Evolutionary conservation across 75 land plant species (phyloP).

Genomic region (Cunninghamia lanceolata): DNA sequence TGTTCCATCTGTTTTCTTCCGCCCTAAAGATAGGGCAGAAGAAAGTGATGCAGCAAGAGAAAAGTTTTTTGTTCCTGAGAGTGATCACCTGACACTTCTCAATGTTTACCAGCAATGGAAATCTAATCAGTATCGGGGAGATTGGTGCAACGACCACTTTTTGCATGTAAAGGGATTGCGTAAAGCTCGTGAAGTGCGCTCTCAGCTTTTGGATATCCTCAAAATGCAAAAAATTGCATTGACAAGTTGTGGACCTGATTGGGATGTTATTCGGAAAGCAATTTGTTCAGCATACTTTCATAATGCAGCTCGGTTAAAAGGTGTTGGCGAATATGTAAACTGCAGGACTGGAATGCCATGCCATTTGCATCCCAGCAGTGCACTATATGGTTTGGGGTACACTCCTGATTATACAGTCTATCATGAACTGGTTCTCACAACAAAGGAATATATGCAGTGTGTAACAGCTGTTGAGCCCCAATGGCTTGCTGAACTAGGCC

Average conservation of each 20-base stretch:
- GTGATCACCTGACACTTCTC: constrained; percentile 90
- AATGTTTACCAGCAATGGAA: constrained; percentile 96
- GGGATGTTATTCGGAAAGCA: constrained; percentile 88
- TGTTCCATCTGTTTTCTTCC: constrained; percentile 96
- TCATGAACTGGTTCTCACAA: constrained; percentile 86
- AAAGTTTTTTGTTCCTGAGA: constrained; percentile 97
- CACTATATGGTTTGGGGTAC: constrained; percentile 91
- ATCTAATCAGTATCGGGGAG: constrained; percentile 76
- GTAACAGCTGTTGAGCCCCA: constrained; percentile 96
- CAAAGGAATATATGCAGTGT: constrained; percentile 99
- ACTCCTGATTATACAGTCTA: constrained; percentile 96
- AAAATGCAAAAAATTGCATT: constrained; percentile 79
- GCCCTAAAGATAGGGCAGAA: constrained; percentile 93
- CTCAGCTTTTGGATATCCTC: constrained; percentile 89
- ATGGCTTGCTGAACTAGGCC: constrained; percentile 97
- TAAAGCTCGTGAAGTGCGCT: constrained; percentile 94
- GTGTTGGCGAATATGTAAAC: constrained; percentile 95
- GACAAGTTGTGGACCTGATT: constrained; percentile 81
- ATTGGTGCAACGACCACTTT: constrained; percentile 96
- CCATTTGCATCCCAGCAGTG: constrained; percentile 97
- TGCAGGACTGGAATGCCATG: constrained; percentile 97
- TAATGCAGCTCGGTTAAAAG: constrained; percentile 89
- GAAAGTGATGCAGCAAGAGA: constrained; percentile 99
- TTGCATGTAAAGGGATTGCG: constrained; percentile 85
- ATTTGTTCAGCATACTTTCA: constrained; percentile 98